Percentiles rank a stretch among this genome's conserved stretches.
Evolutionary conservation across 768 basidiomycete species (phyloP).

Genomic region (Hebeloma cylindrosporum): DNA sequence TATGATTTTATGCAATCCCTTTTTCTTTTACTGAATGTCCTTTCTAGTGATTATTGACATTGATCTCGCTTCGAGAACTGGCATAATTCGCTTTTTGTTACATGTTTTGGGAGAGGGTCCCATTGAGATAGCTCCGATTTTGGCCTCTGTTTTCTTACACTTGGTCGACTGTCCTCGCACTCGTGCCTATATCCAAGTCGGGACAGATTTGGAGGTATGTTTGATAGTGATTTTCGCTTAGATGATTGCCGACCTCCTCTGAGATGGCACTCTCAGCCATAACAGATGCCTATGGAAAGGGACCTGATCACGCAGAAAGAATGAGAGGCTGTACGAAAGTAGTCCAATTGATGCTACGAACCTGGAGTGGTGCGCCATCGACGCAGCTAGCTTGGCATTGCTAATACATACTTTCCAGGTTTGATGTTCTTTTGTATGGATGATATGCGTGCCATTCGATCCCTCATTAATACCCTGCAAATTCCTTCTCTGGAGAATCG

Average conservation of each 20-base stretch:
- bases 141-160: constrained; percentile 79
- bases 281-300: constrained; percentile 91
- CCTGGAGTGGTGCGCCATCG: constrained; percentile 81
- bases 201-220: constrained; percentile 85
- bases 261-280: constrained; percentile 87
- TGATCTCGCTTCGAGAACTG: constrained; percentile 74
- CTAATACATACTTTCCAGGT: constrained; percentile 41
- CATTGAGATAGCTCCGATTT: constrained; percentile 70
- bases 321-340: constrained; percentile 78
- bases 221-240: not conserved
- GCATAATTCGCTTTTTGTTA: constrained; percentile 83
- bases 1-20: not conserved
- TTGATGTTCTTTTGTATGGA: constrained; percentile 94
- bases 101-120: constrained; percentile 92
- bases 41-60: constrained; percentile 84
- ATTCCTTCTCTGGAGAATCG: constrained; percentile 87
- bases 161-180: constrained; percentile 86
- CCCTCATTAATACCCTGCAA: constrained; percentile 79
- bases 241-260: not conserved
- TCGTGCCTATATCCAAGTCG: constrained; percentile 72
- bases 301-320: constrained; percentile 71
- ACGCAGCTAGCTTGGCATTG: not conserved
- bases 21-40: not conserved
- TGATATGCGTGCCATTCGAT: constrained; percentile 81
- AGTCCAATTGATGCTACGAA: constrained; percentile 80